These are phyloP conservation scores for Pichia nanzhaoensis DNA, from an alignment of 805 yeast species.

Conservation along the genomic window DNA sequence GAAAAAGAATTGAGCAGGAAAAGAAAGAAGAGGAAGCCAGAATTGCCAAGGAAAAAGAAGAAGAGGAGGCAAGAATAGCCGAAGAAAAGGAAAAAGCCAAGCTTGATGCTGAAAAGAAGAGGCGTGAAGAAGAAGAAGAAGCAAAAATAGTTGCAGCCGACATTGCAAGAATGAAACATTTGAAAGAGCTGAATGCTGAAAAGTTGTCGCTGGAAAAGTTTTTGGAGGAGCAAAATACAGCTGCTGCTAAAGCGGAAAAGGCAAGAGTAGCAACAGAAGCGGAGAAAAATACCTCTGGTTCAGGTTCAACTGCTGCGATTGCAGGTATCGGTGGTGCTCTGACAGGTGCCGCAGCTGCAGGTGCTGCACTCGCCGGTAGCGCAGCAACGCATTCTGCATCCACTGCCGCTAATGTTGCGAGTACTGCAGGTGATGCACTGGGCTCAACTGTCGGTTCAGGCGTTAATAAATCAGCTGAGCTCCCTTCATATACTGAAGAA, in stretches of 20 bases:
- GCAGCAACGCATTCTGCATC: conserved; percentile 21
- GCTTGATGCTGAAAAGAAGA: conserved; percentile 28
- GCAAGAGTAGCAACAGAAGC: too few species aligned
- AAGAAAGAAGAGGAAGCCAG: conserved; percentile 25
- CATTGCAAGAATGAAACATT: conserved; percentile 35
- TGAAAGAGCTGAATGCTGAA: conserved; percentile 34
- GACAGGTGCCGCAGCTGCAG: conserved; percentile 22
- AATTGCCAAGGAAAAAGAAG: conserved; percentile 29
- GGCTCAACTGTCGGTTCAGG: conserved; percentile 22
- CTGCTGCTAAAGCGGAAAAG: conserved; percentile 22
- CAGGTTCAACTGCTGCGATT: conserved; percentile 21
- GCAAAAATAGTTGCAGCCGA: conserved; percentile 19
- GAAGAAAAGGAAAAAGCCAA: conserved; percentile 28
- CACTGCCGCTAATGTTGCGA: conserved; percentile 17
- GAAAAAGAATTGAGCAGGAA: conserved; percentile 38
- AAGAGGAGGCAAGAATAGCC: conserved; percentile 28
- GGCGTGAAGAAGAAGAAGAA: conserved; percentile 32
- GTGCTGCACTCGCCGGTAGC: conserved; percentile 10
- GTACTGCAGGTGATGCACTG: conserved; percentile 25
- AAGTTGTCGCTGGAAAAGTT: conserved; percentile 26
- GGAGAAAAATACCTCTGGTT: not conserved
- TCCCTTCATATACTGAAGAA: conserved; percentile 7
- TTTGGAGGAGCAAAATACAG: conserved; percentile 34
- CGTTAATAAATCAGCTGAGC: conserved; percentile 12
- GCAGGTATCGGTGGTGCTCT: conserved; percentile 18